phyloP scores from a whole-genome alignment of 2,329 filamentous ascomycete species.

The Sordariomycetes sp. region DNA sequence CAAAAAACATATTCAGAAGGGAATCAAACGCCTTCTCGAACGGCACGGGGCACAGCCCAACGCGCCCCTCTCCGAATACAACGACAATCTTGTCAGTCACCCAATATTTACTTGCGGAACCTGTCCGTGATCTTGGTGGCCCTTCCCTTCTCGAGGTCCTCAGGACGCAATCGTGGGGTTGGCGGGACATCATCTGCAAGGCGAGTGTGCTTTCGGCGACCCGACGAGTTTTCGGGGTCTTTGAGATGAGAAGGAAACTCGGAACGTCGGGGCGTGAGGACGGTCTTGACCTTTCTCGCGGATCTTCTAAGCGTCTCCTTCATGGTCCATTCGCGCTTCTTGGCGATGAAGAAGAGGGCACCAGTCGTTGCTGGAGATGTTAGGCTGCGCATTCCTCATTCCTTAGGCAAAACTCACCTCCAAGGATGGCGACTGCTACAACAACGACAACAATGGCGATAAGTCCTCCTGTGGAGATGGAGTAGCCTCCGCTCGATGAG shows the following conservation, averaged over 20 bases:
- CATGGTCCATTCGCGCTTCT: slow-evolving; percentile 78
- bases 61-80: not conserved
- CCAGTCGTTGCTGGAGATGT: slow-evolving; percentile 47
- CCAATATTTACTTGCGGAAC: slow-evolving; percentile 12
- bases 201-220: slow-evolving; percentile 28
- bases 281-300: slow-evolving; percentile 50
- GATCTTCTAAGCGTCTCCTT: slow-evolving; percentile 63
- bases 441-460: slow-evolving; percentile 70
- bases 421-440: slow-evolving; percentile 55
- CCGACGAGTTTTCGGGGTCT: slow-evolving; percentile 18
- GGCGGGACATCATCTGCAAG: slow-evolving; percentile 47
- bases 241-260: slow-evolving; percentile 53
- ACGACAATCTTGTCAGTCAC: not conserved
- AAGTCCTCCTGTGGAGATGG: slow-evolving; percentile 56
- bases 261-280: slow-evolving; percentile 50
- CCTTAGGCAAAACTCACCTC: slow-evolving; percentile 45
- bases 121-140: slow-evolving; percentile 26
- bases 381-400: not conserved
- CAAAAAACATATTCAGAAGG: not conserved
- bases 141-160: slow-evolving; percentile 52
- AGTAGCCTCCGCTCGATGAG: slow-evolving; percentile 41
- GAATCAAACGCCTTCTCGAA: not conserved
- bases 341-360: slow-evolving; percentile 68
- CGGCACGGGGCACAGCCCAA: not conserved
- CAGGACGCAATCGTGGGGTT: slow-evolving; percentile 43